Evolutionary conservation across 1,139 yeast genomes (phyloP), one percentile per base, ranked within the genome.

Genomic region (Blastobotrys apis): DNA sequence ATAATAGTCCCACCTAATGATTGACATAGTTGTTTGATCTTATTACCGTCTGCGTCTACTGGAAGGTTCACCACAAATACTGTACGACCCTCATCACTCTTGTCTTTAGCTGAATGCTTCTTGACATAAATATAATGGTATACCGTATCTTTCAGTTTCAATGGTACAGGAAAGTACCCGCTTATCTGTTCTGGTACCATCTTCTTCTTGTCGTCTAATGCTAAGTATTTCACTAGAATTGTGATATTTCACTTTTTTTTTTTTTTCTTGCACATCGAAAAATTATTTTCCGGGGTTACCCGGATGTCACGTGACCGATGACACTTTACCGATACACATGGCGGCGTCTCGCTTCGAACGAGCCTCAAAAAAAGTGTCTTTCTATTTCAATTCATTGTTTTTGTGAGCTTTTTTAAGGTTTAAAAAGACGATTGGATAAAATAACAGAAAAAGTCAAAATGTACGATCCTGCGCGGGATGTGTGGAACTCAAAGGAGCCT

Each of bases 41-140:
- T 69, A 29, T 72, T 68, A 13, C 75, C 58, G 30, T 73, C 71
- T 9, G 88, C 72, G 48, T 75, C 73, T 23, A 81, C 68, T 2
- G 97, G 96, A 39, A 87, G 67, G 59, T 88, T 88, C 48, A 82
- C 78, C n/a, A 83, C 63, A 63, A 88, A 90, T 15, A 90, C 65
- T 10, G 84, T 73, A 17, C 41, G 33, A 41, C 81, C 59, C 36
- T 65, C 66, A 10, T 70, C 72, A 30, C 49, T 37, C 48, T 54
- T 50, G 20, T 46, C 42, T 21, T 48, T 37, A 12, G 45, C 39
- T 45, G 54, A 59, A 51, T 65, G 66, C 49, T 54, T 53, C 39
- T 60, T 49, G 15, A 59, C 49, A 41, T 50, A 62, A 8, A 63
- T 46, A n/a, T 57, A 52, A 52, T 64, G 68, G 46, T 50, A 53